These are phyloP conservation scores for Houttuynia cordata DNA, from an alignment of 164 flowering plant species.

Conservation along the genomic window DNA sequence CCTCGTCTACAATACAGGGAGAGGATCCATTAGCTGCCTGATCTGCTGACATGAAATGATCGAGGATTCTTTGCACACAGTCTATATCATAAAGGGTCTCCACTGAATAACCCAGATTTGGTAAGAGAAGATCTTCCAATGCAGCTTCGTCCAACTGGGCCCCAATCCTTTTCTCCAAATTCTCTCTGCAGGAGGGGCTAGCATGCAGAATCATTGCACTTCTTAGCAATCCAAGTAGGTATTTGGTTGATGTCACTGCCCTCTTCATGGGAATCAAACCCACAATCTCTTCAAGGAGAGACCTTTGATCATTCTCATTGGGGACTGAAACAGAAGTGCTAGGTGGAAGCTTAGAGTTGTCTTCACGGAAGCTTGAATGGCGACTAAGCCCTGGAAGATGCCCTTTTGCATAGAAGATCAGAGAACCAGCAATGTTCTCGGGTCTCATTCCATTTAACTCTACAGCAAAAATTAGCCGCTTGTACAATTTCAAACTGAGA, in stretches of 20 bases:
- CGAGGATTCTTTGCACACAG: conserved; percentile 63
- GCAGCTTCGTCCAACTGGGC: conserved; percentile 59
- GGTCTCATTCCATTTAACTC: conserved; percentile 42
- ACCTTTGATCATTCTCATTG: conserved; percentile 41
- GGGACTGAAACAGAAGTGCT: conserved; percentile 18
- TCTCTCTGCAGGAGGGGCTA: conserved; percentile 39
- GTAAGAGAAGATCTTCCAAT: conserved; percentile 63
- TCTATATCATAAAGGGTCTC: conserved; percentile 72
- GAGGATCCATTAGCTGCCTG: conserved; percentile 15
- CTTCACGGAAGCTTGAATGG: conserved; percentile 27
- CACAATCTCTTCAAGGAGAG: conserved; percentile 63
- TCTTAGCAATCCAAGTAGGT: conserved; percentile 47
- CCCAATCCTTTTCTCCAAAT: conserved; percentile 50
- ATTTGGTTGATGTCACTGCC: conserved; percentile 41
- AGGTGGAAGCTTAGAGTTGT: conserved; percentile 11
- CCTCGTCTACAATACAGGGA: conserved; percentile 34
- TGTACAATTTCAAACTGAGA: conserved; percentile 39
- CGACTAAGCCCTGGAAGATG: conserved; percentile 44
- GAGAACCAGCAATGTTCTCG: conserved; percentile 43
- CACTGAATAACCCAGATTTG: conserved; percentile 48
- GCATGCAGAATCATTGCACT: conserved; percentile 49
- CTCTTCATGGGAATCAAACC: conserved; percentile 45
- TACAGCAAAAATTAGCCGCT: conserved; percentile 40
- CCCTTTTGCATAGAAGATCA: conserved; percentile 42
- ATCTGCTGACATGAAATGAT: conserved; percentile 42